These are phyloP conservation scores for Rutstroemia sp. DNA, from an alignment of 2,329 filamentous ascomycete genomes.

Conservation along the genomic window DNA sequence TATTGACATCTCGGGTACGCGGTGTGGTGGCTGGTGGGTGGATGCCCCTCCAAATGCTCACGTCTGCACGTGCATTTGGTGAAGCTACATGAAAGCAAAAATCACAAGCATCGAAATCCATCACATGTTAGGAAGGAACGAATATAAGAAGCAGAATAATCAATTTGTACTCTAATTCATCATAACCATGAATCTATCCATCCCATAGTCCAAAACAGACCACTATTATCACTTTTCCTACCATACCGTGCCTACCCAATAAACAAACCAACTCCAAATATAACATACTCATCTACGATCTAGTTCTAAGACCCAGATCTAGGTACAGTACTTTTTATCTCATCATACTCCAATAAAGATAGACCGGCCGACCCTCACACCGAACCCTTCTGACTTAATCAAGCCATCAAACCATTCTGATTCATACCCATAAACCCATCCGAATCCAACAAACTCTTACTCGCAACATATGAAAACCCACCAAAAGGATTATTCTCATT, in stretches of 20 bases:
- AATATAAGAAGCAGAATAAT: neutral
- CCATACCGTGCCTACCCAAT: neutral
- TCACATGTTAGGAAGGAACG: neutral
- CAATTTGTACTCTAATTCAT: neutral
- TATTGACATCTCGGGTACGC: no score
- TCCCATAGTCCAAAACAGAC: neutral
- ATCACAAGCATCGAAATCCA: no score
- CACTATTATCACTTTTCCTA: neutral
- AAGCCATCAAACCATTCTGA: slow-evolving; percentile 11
- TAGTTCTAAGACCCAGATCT: neutral
- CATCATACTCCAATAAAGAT: neutral
- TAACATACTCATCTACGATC: neutral
- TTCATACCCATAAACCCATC: slow-evolving; percentile 19
- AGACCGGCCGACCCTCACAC: neutral
- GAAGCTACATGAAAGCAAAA: no score
- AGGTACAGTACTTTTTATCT: neutral
- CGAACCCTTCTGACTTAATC: neutral
- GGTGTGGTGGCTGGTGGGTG: no score
- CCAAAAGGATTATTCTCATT: slow-evolving; percentile 27
- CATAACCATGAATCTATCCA: neutral
- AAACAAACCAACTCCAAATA: neutral
- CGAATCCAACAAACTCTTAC: slow-evolving; percentile 28
- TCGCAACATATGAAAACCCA: slow-evolving; percentile 31
- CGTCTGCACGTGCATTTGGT: no score
- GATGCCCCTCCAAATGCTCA: no score